These are phyloP conservation scores for Flammula alnicola DNA, from an alignment of 1,284 basidiomycete genomes.

Conservation along the genomic window DNA sequence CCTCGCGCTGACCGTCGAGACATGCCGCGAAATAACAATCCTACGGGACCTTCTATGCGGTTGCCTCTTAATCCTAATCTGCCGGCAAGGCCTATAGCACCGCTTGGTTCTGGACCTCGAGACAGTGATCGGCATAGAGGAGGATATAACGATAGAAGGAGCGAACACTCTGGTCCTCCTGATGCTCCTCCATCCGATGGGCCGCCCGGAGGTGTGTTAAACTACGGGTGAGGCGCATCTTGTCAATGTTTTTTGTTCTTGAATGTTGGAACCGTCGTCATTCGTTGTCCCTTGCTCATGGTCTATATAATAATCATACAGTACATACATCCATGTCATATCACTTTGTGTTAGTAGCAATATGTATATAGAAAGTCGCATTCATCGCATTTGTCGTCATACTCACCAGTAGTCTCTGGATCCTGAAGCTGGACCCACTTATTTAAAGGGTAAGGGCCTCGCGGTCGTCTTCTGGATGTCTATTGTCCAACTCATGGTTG, in stretches of 20 bases:
- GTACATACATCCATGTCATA: slow-evolving; percentile 1
- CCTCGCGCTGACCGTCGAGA: slow-evolving; percentile 16
- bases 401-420: too few species aligned
- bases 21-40: slow-evolving; percentile 15
- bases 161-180: slow-evolving; percentile 3
- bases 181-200: slow-evolving; percentile 6
- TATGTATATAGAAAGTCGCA: slow-evolving; percentile 3
- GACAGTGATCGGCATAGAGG: slow-evolving; percentile 7
- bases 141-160: slow-evolving; percentile 9
- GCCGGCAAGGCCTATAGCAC: slow-evolving; percentile 33
- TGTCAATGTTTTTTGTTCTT: neutral
- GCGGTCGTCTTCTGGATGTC: too few species aligned
- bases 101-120: slow-evolving; percentile 17
- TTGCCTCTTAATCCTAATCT: slow-evolving; percentile 28
- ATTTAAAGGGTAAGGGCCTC: too few species aligned
- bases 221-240: slow-evolving; percentile 9
- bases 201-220: slow-evolving; percentile 9
- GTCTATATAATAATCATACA: neutral
- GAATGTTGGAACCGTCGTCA: neutral
- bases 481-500: too few species aligned
- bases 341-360: slow-evolving; percentile 3
- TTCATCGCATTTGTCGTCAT: neutral
- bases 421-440: too few species aligned
- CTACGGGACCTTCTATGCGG: slow-evolving; percentile 5
- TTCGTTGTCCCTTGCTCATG: slow-evolving; percentile 1